A percentile compares a stretch with the other conserved stretches of the same genome.
Conservation (phyloP, 2,329 filamentous ascomycete genomes). For the Apiospora rasikravindrae region DNA sequence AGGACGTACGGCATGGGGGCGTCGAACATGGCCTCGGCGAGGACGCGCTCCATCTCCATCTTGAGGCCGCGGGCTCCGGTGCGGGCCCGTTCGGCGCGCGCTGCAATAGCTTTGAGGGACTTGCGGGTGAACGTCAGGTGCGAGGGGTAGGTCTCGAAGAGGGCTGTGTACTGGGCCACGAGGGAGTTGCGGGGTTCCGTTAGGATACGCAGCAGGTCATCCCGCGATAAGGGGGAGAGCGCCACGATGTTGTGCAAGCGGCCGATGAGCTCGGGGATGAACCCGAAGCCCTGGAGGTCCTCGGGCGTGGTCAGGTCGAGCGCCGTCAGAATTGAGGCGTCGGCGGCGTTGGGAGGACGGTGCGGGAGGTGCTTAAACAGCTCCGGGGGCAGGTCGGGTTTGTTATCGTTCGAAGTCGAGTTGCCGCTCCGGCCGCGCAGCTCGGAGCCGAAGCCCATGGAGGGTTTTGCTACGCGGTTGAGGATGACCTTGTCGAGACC, state of each 20-base stretch:
- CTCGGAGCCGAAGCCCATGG: conserved; percentile 90
- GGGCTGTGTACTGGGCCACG: conserved; percentile 83
- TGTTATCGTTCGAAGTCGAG: conserved; percentile 33
- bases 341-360: conserved; percentile 44
- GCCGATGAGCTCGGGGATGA: conserved; percentile 96
- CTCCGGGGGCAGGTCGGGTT: conserved; percentile 69
- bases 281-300: conserved; percentile 83
- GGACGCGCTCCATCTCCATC: conserved; percentile 79
- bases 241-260: conserved; percentile 90
- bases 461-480: conserved; percentile 81
- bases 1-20: conserved; percentile 78
- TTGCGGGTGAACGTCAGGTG: conserved; percentile 83
- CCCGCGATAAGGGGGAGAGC: conserved; percentile 72
- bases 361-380: conserved; percentile 63
- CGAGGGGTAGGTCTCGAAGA: conserved; percentile 81
- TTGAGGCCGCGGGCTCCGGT: conserved; percentile 83
- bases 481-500: conserved; percentile 88
- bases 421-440: conserved; percentile 65
- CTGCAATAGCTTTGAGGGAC: conserved; percentile 81
- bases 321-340: conserved; percentile 53
- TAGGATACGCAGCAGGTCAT: conserved; percentile 81
- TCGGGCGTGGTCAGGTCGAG: conserved; percentile 76
- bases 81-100: conserved; percentile 60
- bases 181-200: conserved; percentile 92
- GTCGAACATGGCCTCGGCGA: conserved; percentile 83